Conservation (phyloP, 495 filamentous ascomycete species). For the Immersiella caudata region DNA sequence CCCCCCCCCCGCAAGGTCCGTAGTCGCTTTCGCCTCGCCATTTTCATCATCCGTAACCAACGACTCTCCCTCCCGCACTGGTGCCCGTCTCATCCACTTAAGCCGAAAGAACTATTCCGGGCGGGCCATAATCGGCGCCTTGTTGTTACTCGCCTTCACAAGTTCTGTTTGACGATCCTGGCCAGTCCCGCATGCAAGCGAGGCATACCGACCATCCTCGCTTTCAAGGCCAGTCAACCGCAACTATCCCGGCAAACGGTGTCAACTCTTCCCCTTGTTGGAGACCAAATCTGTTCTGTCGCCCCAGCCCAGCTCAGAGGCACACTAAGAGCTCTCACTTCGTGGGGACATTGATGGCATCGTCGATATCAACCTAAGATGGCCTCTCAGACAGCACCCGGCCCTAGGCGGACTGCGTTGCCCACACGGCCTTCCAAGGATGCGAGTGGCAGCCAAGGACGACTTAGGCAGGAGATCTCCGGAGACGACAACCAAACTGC, state of each 20-base stretch:
- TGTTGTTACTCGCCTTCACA: no score
- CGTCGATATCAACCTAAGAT: slow-evolving; percentile 7
- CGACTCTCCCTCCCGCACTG: neutral
- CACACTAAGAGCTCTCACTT: neutral
- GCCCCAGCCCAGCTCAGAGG: neutral
- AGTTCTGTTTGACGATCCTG: no score
- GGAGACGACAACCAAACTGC: slow-evolving; percentile 14
- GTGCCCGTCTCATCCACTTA: neutral
- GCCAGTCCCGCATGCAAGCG: no score
- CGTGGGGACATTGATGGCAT: slow-evolving; percentile 30
- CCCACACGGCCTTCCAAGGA: slow-evolving; percentile 33
- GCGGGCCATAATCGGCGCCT: neutral
- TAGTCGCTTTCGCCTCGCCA: neutral
- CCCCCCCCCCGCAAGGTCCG: neutral
- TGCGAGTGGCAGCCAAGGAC: neutral
- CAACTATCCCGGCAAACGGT: no score
- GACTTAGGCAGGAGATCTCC: slow-evolving; percentile 17
- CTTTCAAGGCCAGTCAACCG: no score
- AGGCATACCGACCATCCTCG: no score
- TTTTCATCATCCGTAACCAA: neutral
- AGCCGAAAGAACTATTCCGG: neutral
- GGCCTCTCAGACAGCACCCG: slow-evolving; percentile 20
- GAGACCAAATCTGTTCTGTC: neutral
- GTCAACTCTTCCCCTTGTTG: neutral
- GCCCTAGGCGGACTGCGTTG: slow-evolving; percentile 35